Conservation (phyloP, 2,329 filamentous ascomycete genomes). For the Raffaelea arxii region DNA sequence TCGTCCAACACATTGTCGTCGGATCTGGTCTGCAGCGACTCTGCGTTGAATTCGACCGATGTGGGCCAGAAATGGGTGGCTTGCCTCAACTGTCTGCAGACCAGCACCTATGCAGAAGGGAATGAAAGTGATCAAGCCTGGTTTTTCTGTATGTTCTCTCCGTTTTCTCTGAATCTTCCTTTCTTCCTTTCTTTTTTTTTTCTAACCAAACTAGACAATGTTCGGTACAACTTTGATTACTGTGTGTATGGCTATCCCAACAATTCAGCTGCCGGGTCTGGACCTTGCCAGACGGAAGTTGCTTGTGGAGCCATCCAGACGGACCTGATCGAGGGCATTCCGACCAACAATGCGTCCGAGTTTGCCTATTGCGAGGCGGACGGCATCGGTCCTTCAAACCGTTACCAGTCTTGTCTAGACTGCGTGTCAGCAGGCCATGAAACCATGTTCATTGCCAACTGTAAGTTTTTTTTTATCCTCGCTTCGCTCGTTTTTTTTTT, state of each 20-base stretch:
- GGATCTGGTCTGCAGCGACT: conserved; percentile 39
- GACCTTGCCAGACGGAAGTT: conserved; percentile 39
- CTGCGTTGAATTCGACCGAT: conserved; percentile 26
- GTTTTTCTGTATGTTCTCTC: conserved; percentile 42
- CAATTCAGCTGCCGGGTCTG: conserved; percentile 30
- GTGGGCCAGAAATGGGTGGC: conserved; percentile 35
- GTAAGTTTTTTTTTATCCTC: conserved; percentile 27
- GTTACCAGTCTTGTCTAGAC: conserved; percentile 30
- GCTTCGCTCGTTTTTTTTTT: too few relatives aligned
- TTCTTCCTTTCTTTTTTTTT: background rate
- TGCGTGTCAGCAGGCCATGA: conserved; percentile 34
- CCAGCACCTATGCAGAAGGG: conserved; percentile 36
- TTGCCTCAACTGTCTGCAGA: conserved; percentile 44
- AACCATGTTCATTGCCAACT: conserved; percentile 38
- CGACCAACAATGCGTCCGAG: conserved; percentile 22
- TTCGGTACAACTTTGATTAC: conserved; percentile 40
- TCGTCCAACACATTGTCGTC: conserved; percentile 32
- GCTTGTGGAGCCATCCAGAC: conserved; percentile 37
- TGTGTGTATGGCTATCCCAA: conserved; percentile 45
- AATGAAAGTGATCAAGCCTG: conserved; percentile 43
- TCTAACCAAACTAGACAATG: conserved; percentile 32
- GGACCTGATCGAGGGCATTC: conserved; percentile 29
- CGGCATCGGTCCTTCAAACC: conserved; percentile 24
- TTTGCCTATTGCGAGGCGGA: conserved; percentile 38
- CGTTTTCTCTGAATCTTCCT: background rate